Base-by-base conservation (phyloP, 768 basidiomycete genomes). In the Mycena kentingensis region DNA sequence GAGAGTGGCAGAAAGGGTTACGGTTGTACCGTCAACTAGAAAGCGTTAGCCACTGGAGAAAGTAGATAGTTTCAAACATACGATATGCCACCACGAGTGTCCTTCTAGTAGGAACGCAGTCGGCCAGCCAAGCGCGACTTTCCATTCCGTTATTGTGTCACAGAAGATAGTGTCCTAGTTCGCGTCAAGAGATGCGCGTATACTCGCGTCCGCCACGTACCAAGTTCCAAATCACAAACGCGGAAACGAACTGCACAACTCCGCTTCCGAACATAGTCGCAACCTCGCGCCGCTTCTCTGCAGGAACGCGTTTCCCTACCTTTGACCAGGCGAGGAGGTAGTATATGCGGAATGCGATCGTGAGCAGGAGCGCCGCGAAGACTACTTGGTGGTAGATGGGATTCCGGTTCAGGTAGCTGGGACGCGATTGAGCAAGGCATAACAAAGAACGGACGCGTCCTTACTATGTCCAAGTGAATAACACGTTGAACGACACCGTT, bases 371-470 rank as follows among this genome's bases (percentile, higher is more conserved):
- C 13, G 63, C 51, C 3, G 77, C 90, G 64, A 91, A 93, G 2
- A 88, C 81, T 21, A 82, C 63, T 71, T 93, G 88, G 61, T 93
- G 90, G 67, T 88, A 93, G 3, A 90, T 72, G 0, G 90, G 90
- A 60, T 91, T 88, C 22, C 88, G 82, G 60, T 84, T 80, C 4
- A 81, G 49, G 49, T 81, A 76, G 63, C 88, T 90, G 62, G 32
- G 16, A 22, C 19, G 8, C 19, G n/a, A 49, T 15, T 22, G 13
- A 12, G 15, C 21, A 28, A 12, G n/a, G 12, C 31, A 12, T 31
- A 19, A 38, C 18, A 39, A 32, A 29, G 27, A 16, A 8, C 5
- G 13, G 13, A 44, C 29, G 5, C n/a, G 36, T 22, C 8, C 87
- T 65, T 63, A 91, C 90, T 92, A 91, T 68, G 79, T 84, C 74